Percentiles rank a stretch among this genome's conserved stretches.
Conservation (phyloP, 148 eudicot species). For the Linanthus parryae region DNA sequence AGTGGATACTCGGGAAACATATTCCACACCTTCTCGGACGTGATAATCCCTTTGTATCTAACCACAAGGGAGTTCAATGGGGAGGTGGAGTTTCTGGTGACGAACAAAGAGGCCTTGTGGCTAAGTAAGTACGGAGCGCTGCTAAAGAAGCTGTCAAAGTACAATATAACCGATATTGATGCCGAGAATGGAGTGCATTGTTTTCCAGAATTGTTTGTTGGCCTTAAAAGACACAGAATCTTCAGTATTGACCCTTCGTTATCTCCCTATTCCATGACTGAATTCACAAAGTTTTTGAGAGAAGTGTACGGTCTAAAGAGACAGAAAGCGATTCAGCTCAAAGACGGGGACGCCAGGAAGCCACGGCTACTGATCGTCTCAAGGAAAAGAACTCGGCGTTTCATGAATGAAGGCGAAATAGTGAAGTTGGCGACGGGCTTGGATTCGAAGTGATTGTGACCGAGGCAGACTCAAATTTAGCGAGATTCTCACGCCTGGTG, state of each 20-base stretch:
- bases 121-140: constrained; percentile 20
- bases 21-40: constrained; percentile 51
- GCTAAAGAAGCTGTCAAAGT: constrained; percentile 35
- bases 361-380: constrained; percentile 50
- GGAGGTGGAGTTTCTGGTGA: constrained; percentile 34
- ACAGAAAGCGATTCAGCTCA: constrained; percentile 10
- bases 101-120: constrained; percentile 27
- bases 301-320: constrained; percentile 31
- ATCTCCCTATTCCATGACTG: constrained; percentile 21
- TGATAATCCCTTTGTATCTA: constrained; percentile 38
- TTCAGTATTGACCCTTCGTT: constrained; percentile 19
- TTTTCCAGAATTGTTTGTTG: constrained; percentile 37
- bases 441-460: constrained; percentile 39
- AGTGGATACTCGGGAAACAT: constrained; percentile 42
- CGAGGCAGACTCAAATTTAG: constrained; percentile 20
- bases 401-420: constrained; percentile 36
- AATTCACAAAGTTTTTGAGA: constrained; percentile 33
- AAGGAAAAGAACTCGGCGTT: constrained; percentile 27
- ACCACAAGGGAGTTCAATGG: constrained; percentile 33
- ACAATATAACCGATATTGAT: constrained; percentile 36
- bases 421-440: constrained; percentile 19
- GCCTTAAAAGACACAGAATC: constrained; percentile 40
- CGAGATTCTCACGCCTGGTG: constrained; percentile 27
- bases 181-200: constrained; percentile 32
- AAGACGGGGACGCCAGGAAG: constrained; percentile 9